A percentile compares a stretch with the other conserved stretches of the same genome.
Evolutionary conservation across 352 stramenopile genomes (phyloP).

Genomic region (Globisporangium barbulae): DNA sequence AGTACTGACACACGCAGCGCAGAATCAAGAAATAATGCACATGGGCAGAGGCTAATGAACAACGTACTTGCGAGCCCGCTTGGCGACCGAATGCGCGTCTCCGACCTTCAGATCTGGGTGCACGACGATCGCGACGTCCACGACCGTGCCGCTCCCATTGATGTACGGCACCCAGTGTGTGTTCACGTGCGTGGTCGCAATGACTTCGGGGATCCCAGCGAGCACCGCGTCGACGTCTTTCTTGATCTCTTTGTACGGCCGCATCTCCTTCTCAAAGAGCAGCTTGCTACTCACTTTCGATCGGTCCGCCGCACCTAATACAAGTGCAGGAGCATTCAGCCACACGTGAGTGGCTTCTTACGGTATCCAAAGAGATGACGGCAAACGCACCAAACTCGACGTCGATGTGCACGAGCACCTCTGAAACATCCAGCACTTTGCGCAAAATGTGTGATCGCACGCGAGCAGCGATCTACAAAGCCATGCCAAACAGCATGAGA

Average conservation of each 20-base stretch:
- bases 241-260: slow-evolving; percentile 74
- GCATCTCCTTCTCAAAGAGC: slow-evolving; percentile 52
- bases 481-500: neutral
- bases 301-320: slow-evolving; percentile 24
- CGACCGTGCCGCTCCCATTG: slow-evolving; percentile 56
- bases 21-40: neutral
- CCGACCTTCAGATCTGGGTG: slow-evolving; percentile 73
- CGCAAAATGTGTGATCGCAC: slow-evolving; percentile 71
- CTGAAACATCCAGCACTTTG: slow-evolving; percentile 72
- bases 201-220: slow-evolving; percentile 63
- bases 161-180: slow-evolving; percentile 73
- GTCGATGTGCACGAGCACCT: slow-evolving; percentile 87
- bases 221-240: slow-evolving; percentile 62
- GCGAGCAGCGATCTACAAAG: slow-evolving; percentile 49
- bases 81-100: slow-evolving; percentile 67
- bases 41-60: neutral
- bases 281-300: slow-evolving; percentile 25
- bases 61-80: slow-evolving; percentile 62
- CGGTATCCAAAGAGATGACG: neutral
- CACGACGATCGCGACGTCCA: slow-evolving; percentile 80
- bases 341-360: neutral
- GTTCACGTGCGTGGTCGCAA: slow-evolving; percentile 75
- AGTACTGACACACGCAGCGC: neutral
- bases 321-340: neutral
- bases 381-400: slow-evolving; percentile 59